Percentiles rank a stretch among this genome's conserved stretches.
phyloP scores from a whole-genome alignment of 129 eudicot genomes.

The carrot (Daucus carota) region DH1_v3.0 NC_030383.2:3458001-3458500 shows the following conservation, averaged over 20 bases:
- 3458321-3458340: background rate
- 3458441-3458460: no score
- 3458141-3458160: slow-evolving; percentile 95
- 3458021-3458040: background rate
- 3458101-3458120: slow-evolving; percentile 93
- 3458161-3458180: slow-evolving; percentile 99
- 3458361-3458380: background rate
- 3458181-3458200: slow-evolving; percentile 6
- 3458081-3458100: slow-evolving; percentile 99
- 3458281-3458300: no score
- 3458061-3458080: slow-evolving; percentile 93
- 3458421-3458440: background rate
- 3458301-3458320: no score
- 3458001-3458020: background rate
- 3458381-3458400: background rate
- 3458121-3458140: slow-evolving; percentile 99
- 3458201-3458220: background rate
- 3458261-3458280: no score
- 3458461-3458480: background rate
- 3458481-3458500: background rate
- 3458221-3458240: background rate
- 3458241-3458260: background rate
- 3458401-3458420: background rate
- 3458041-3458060: slow-evolving; percentile 16
- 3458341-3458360: background rate